Conservation (phyloP, 2,329 filamentous ascomycete genomes). For the Lecanicillium sp. region DNA sequence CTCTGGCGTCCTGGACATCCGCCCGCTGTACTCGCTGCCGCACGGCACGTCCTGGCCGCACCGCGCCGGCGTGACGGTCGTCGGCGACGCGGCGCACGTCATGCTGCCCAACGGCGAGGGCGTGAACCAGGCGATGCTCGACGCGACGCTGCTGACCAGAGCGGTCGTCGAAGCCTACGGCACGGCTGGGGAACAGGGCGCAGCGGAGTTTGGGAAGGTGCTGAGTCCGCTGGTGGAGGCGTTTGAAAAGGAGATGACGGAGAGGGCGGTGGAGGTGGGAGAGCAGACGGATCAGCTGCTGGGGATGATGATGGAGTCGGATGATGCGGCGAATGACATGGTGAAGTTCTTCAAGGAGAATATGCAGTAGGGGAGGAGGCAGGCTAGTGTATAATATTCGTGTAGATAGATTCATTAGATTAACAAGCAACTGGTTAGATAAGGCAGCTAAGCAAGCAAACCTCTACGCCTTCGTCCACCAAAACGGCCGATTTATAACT, state of each 20-base stretch:
- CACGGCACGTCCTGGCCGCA: conserved; percentile 36
- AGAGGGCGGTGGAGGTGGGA: not conserved
- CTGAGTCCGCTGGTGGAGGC: conserved; percentile 17
- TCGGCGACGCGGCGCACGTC: conserved; percentile 52
- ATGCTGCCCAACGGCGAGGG: conserved; percentile 49
- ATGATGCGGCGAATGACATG: not conserved
- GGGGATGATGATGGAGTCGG: conserved; percentile 4
- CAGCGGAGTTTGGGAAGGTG: conserved; percentile 13
- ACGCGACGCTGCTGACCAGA: conserved; percentile 38
- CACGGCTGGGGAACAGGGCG: conserved; percentile 3
- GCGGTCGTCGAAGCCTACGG: conserved; percentile 20
- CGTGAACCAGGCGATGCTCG: conserved; percentile 47
- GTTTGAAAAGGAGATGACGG: conserved; percentile 21
- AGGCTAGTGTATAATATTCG: too few relatives aligned
- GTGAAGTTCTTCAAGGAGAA: not conserved
- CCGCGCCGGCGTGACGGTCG: conserved; percentile 37
- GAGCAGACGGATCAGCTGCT: conserved; percentile 5
- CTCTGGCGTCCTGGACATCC: conserved; percentile 17
- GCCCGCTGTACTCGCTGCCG: conserved; percentile 35
- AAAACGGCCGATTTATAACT: too few relatives aligned
- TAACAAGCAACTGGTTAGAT: too few relatives aligned
- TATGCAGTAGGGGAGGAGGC: not conserved
- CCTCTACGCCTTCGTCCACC: too few relatives aligned
- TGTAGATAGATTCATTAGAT: too few relatives aligned
- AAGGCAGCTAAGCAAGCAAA: too few relatives aligned